phyloP scores from a whole-genome alignment of 345 rosid genomes.

The Trapa incisa region DNA sequence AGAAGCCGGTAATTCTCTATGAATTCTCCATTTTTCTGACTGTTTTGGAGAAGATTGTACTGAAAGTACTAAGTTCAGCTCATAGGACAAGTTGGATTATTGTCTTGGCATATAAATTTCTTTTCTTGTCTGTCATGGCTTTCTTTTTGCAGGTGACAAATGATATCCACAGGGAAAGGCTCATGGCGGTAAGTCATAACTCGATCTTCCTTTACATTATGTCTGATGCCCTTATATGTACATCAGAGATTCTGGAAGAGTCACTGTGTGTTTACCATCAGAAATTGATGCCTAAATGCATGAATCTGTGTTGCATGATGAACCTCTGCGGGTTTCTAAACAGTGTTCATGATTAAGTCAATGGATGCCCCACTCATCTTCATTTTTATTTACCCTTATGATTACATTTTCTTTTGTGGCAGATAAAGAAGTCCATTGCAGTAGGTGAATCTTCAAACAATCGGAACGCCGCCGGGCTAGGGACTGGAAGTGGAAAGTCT shows the following conservation, averaged over 20 bases:
- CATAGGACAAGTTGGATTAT: background rate
- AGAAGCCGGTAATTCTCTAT: constrained; percentile 47
- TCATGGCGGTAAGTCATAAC: constrained; percentile 47
- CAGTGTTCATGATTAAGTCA: background rate
- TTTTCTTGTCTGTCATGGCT: background rate
- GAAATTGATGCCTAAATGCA: no score
- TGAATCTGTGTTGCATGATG: background rate
- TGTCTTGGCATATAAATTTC: background rate
- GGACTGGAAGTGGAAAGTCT: constrained; percentile 41
- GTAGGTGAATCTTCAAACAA: constrained; percentile 43
- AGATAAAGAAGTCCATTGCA: constrained; percentile 63
- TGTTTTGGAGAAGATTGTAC: no score
- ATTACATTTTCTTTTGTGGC: constrained; percentile 10
- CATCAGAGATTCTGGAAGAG: no score
- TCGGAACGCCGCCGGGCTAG: constrained; percentile 41
- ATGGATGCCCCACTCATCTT: background rate
- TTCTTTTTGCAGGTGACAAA: constrained; percentile 42
- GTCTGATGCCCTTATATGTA: background rate
- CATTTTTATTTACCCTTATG: background rate
- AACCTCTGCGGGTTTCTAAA: background rate
- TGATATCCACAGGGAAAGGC: constrained; percentile 86
- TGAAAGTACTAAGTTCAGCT: background rate
- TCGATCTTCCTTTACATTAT: background rate
- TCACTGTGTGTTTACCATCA: no score
- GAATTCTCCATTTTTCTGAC: background rate